Evolutionary conservation across 2,329 filamentous ascomycete genomes (phyloP).

Genomic region (Periconia macrospinosa): DNA sequence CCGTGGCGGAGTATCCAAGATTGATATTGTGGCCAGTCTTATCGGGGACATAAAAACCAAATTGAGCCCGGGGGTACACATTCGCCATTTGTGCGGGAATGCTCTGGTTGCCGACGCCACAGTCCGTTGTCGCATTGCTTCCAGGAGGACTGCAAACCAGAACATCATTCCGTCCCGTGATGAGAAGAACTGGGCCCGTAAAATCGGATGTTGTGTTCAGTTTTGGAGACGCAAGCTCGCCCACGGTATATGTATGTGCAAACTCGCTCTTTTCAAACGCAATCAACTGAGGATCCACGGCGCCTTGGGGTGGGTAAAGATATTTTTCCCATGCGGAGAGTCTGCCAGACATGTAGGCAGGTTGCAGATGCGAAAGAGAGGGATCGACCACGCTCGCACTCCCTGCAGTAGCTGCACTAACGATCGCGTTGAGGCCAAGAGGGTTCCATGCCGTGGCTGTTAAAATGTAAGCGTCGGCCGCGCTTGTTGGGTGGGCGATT

Average conservation of each 20-base stretch:
- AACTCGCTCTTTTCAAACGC: not conserved
- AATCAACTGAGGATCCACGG: conserved; percentile 3
- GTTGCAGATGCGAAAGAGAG: not conserved
- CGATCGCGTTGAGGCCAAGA: not conserved
- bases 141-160: conserved; percentile 61
- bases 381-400: not conserved
- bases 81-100: not conserved
- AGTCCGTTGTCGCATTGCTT: conserved; percentile 2
- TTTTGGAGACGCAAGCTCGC: conserved; percentile 5
- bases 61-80: conserved; percentile 1
- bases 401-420: not conserved
- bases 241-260: conserved; percentile 5
- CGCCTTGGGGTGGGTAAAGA: conserved; percentile 1
- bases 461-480: conserved; percentile 59
- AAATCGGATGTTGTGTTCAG: conserved; percentile 31
- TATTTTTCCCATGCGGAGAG: not conserved
- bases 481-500: conserved; percentile 50
- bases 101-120: not conserved
- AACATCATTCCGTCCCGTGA: conserved; percentile 55
- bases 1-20: conserved; percentile 1
- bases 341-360: conserved; percentile 1
- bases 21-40: conserved; percentile 3
- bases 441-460: conserved; percentile 60
- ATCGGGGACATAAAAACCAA: conserved; percentile 2
- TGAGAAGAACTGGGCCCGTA: conserved; percentile 56